Base-by-base conservation (phyloP, 352 stramenopile species). In the Saprolegnia diclina region DNA sequence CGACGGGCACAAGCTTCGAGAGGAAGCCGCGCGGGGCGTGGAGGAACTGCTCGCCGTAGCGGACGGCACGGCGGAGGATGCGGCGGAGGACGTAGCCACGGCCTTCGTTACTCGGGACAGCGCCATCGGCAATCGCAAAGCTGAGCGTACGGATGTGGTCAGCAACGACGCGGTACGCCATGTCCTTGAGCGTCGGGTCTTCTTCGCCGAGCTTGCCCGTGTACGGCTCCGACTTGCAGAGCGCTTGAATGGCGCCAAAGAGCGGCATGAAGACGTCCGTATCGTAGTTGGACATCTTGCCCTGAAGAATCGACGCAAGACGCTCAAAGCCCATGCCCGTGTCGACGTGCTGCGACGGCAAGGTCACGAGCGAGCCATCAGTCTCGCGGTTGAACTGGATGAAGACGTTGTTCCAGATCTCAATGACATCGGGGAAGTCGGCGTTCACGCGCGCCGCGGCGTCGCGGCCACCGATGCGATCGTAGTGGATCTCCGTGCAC, bases 321-420 rank as follows among this genome's bases (percentile, higher is more conserved):
- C 97, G 89, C 76, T 99, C 97, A 71, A 99, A 94, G 67, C 97
- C 97, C 97, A 99, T 99, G 45, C 97, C 97, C 5, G 97, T 99
- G 80, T 99, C 97, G 38, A 99, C 94, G 82, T 99, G 96, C 75
- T 98, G 89, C 69, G 84, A 83, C 2, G 97, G 97, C n/a, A 99
- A 76, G 4, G 77, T 53, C 57, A 96, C 79, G 42, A 99, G 80
- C 56, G 80, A 83, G 48, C 88, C 88, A 56, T 90, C 85, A 44
- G 89, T 79, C 66, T 99, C 93, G 52, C 96, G 90, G 78, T 99
- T 98, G 78, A 97, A 98, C 82, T 98, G 95, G 75, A 99, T 99
- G 71, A 99, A 99, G 65, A 99, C 97, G 48, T 99, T 94, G 86
- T 99, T 99, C 97, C 97, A 99, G 73, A 99, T 99, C 84, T 99